These are phyloP conservation scores for Mangifera indica DNA, from an alignment of 345 rosid genomes.

Conservation along the genomic window DNA sequence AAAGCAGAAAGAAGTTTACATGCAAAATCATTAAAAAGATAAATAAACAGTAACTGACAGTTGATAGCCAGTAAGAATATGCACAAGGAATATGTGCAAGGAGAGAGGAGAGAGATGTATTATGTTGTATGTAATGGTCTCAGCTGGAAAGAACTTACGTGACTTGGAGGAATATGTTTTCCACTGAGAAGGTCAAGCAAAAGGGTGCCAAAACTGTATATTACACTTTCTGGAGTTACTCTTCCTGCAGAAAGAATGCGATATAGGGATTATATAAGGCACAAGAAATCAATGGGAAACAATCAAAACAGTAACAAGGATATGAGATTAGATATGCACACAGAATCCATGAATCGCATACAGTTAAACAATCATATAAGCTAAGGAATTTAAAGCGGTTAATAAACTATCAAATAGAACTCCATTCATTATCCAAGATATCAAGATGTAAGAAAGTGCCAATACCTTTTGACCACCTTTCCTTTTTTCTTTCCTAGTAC, in stretches of 20 bases:
- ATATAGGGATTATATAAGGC: neutral
- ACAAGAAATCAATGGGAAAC: neutral
- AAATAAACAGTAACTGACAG: conserved; percentile 2
- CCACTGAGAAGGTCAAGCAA: conserved; percentile 93
- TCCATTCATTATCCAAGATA: neutral
- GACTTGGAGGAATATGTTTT: conserved; percentile 96
- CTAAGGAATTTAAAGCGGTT: neutral
- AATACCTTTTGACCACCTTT: neutral
- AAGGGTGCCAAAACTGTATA: conserved; percentile 88
- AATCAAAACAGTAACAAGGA: neutral
- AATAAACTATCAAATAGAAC: neutral
- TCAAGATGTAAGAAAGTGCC: neutral
- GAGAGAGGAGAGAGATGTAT: neutral
- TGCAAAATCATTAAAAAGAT: neutral
- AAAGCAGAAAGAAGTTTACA: neutral
- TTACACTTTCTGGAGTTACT: conserved; percentile 85
- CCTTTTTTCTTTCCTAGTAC: no score
- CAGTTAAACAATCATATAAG: neutral
- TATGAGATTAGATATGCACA: neutral
- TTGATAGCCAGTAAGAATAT: neutral
- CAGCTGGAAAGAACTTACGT: conserved; percentile 48
- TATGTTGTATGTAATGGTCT: neutral
- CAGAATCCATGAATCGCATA: neutral
- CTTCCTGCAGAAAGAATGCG: conserved; percentile 52
- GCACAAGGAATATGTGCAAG: no score